Evolutionary conservation across 177 flowering plant species (phyloP), one percentile per base, ranked within the genome.

Genomic region (Vitis hybrid): DNA sequence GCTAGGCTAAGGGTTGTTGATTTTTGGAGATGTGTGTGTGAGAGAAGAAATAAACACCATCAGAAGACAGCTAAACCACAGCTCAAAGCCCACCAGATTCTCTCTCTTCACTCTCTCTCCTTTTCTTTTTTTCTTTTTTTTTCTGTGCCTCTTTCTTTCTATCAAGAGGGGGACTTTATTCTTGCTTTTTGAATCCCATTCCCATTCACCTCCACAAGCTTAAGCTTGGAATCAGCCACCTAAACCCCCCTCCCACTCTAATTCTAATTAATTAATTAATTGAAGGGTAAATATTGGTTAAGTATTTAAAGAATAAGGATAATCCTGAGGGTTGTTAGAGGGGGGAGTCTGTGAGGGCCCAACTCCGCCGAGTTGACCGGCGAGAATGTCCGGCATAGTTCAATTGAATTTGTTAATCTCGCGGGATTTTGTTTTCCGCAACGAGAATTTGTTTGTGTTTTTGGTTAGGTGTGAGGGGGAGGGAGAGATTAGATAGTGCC

Each of bases 1-100:
- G 59, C 60, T 81, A 53, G 71, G 65, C 71, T 60, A 71, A 71
- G 77, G 77, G 70, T 51, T 39, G 48, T 39, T 39, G 48, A 39
- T 39, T 39, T 73, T 78, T 73, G 66, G 75, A 72, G 75, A 65
- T 55, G 76, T 62, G 78, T 50, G 76, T 61, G 66, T 31, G 64
- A 51, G 45, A 55, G 61, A 59, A 69, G 55, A 62, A 62, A 69
- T 60, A 66, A 80, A 64, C 74, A 58, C 62, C 49, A 63, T 63
- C 60, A 67, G 77, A 70, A 60, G 86, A 83, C 97, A 92, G 94
- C 97, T 90, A 87, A 79, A 85, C 70, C 88, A 89, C 93, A 90
- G 93, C 93, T 89, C 87, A 83, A 87, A 86, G 67, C 86, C 89
- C 87, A 86, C 83, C 76, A 80, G 76, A 78, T 75, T 67, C 82